Conservation (phyloP, 2,329 filamentous ascomycete genomes). For the Ophiocordyceps polyrhachis-furcata region DNA sequence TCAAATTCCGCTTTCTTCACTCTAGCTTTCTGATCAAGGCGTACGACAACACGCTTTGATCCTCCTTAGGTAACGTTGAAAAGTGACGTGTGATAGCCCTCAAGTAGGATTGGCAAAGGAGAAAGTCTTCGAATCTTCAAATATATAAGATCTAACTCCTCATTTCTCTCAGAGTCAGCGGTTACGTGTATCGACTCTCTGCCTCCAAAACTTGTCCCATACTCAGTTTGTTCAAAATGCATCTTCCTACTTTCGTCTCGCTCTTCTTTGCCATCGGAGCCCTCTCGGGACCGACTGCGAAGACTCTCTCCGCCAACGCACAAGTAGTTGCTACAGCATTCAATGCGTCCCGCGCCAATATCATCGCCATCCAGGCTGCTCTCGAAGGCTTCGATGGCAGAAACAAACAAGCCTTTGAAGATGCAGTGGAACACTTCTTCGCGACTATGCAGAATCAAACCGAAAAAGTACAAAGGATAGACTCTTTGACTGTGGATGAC, state of each 20-base stretch:
- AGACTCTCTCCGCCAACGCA: not conserved
- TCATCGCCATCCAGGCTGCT: not conserved
- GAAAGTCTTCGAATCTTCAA: no score
- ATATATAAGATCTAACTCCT: no score
- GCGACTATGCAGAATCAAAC: not conserved
- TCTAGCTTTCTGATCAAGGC: no score
- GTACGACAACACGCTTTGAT: no score
- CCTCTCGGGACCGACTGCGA: not conserved
- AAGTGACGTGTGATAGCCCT: no score
- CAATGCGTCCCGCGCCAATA: not conserved
- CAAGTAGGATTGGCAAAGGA: no score
- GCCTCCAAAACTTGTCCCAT: not conserved
- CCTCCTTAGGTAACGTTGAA: no score
- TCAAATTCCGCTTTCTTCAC: no score
- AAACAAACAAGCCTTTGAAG: not conserved
- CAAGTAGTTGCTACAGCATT: not conserved
- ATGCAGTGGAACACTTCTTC: not conserved
- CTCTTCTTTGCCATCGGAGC: not conserved
- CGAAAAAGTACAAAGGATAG: not conserved
- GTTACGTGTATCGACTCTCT: not conserved
- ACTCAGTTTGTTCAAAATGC: not conserved
- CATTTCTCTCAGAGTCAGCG: no score
- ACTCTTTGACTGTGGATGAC: not conserved
- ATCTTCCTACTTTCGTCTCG: not conserved
- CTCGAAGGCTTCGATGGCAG: not conserved